Evolutionary conservation across 352 stramenopile genomes (phyloP).

Genomic region (Globisporangium canariense): DNA sequence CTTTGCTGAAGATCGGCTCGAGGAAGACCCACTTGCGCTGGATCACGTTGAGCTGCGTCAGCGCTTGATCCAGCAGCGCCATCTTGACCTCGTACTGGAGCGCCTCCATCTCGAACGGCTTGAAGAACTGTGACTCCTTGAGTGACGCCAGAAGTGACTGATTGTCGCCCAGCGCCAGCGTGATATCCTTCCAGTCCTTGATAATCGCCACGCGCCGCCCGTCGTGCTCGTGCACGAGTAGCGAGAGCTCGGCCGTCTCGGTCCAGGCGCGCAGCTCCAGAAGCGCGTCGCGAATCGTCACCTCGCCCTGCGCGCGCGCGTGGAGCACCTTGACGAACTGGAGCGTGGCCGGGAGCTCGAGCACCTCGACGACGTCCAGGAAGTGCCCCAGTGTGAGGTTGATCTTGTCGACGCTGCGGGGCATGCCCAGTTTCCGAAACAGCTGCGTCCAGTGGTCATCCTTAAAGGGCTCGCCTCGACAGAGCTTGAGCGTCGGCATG

Average conservation of each 20-base stretch:
- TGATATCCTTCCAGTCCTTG: conserved; percentile 95
- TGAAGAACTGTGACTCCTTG: conserved; percentile 96
- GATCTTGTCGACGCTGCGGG: conserved; percentile 80
- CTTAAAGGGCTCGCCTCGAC: conserved; percentile 93
- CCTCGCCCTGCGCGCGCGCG: conserved; percentile 88
- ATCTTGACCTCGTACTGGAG: conserved; percentile 91
- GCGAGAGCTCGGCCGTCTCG: conserved; percentile 86
- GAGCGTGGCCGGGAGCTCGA: conserved; percentile 82
- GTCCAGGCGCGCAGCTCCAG: conserved; percentile 93
- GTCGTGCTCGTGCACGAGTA: conserved; percentile 88
- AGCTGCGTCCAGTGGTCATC: conserved; percentile 95
- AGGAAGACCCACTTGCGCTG: conserved; percentile 97
- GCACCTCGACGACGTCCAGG: conserved; percentile 58
- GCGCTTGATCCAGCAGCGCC: conserved; percentile 72
- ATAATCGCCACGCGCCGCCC: conserved; percentile 85
- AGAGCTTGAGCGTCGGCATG: conserved; percentile 93
- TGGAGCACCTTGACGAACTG: conserved; percentile 94
- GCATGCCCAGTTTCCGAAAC: conserved; percentile 90
- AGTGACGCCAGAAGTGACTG: conserved; percentile 92
- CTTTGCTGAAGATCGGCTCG: conserved; percentile 94
- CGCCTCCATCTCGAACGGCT: conserved; percentile 91
- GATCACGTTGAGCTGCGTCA: conserved; percentile 88
- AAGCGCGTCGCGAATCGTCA: conserved; percentile 94
- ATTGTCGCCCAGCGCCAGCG: conserved; percentile 93
- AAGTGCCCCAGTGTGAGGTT: conserved; percentile 92